phyloP scores from a whole-genome alignment of 176 grass and related monocot genomes.

The Tillandsia leiboldiana region DNA sequence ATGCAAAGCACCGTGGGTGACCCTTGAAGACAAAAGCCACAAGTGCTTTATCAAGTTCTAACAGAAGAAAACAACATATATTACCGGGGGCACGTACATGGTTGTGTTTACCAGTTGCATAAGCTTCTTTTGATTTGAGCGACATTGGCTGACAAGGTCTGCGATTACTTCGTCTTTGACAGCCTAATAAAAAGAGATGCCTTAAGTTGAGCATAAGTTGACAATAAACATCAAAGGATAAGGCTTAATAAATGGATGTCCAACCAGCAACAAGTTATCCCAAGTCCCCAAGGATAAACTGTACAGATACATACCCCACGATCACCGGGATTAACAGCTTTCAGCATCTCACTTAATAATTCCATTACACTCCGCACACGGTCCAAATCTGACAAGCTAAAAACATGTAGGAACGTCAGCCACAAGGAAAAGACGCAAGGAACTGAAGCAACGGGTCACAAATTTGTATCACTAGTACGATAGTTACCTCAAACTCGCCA shows the following conservation, averaged over 20 bases:
- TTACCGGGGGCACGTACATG: slow-evolving; percentile 34
- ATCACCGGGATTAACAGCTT: slow-evolving; percentile 61
- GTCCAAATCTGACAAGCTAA: slow-evolving; percentile 55
- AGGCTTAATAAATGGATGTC: background rate
- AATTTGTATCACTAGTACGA: background rate
- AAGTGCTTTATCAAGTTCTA: background rate
- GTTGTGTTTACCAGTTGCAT: slow-evolving; percentile 44
- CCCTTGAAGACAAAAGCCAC: background rate
- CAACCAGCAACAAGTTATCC: background rate
- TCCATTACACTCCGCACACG: slow-evolving; percentile 40
- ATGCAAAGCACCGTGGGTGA: background rate
- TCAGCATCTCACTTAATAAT: slow-evolving; percentile 74
- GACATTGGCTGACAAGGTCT: slow-evolving; percentile 64
- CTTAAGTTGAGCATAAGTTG: background rate
- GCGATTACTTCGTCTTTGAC: slow-evolving; percentile 72
- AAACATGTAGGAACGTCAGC: slow-evolving; percentile 15
- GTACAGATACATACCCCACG: slow-evolving; percentile 30
- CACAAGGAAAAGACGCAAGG: slow-evolving; percentile 4
- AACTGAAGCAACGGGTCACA: background rate
- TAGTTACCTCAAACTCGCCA: slow-evolving; percentile 40
- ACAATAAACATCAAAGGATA: background rate
- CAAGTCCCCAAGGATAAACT: background rate
- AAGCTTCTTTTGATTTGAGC: slow-evolving; percentile 55
- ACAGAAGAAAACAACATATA: slow-evolving; percentile 5
- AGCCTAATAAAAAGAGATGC: slow-evolving; percentile 30